Conservation (phyloP, 2,329 filamentous ascomycete species). For the Diaporthe aspalathi region DNA sequence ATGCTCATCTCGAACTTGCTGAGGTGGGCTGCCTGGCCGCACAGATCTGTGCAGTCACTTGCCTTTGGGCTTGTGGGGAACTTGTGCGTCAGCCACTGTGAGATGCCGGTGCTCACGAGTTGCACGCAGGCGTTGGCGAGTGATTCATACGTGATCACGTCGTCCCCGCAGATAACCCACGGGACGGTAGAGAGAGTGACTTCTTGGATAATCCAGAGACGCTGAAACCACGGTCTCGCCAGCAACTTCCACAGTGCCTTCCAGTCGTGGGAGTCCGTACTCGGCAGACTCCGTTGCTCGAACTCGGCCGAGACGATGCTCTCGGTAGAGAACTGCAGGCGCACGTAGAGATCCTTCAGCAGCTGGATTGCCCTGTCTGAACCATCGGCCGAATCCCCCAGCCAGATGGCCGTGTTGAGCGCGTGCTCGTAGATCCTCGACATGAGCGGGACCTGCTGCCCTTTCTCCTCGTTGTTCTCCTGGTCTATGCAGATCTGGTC, state of each 20-base stretch:
- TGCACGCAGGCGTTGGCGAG: background rate
- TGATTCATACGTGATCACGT: background rate
- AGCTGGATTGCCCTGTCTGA: background rate
- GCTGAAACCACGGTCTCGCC: background rate
- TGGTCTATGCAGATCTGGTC: constrained; percentile 13
- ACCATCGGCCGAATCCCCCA: background rate
- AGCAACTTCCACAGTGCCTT: background rate
- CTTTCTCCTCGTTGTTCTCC: background rate
- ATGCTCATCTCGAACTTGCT: background rate
- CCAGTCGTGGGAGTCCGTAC: background rate
- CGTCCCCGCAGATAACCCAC: background rate
- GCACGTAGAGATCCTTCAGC: background rate
- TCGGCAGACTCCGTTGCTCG: background rate
- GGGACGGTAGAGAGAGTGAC: background rate
- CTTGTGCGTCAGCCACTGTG: background rate
- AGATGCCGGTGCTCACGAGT: background rate
- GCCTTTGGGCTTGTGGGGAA: background rate
- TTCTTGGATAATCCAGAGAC: background rate
- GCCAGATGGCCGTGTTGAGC: background rate
- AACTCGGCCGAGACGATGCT: background rate
- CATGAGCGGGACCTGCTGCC: background rate
- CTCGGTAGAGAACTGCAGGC: background rate
- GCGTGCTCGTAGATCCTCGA: background rate
- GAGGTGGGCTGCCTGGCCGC: background rate
- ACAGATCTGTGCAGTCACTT: background rate